Evolutionary conservation across 2,329 filamentous ascomycete species (phyloP).

Genomic region (Colletotrichum echinochloae): DNA sequence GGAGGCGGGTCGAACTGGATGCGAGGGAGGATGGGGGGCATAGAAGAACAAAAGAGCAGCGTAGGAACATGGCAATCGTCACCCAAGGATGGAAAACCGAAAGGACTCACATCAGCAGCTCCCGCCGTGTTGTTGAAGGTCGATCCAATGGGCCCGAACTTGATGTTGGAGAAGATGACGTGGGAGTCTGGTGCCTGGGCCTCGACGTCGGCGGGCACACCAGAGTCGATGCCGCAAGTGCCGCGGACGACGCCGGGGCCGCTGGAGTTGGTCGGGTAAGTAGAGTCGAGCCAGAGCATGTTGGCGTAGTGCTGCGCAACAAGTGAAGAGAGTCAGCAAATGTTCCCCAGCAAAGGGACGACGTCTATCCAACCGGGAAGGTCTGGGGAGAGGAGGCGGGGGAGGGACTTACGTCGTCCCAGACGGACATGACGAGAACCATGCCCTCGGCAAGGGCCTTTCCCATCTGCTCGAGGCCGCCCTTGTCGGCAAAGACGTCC

Average conservation of each 20-base stretch:
- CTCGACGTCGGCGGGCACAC: conserved; percentile 64
- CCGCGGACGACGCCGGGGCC: conserved; percentile 64
- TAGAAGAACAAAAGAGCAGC: too few relatives aligned
- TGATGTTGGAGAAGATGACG: conserved; percentile 66
- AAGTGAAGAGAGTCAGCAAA: not conserved
- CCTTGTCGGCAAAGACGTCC: conserved; percentile 64
- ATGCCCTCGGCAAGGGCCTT: conserved; percentile 56
- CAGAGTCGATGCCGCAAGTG: conserved; percentile 63
- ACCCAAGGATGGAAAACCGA: not conserved
- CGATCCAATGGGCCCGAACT: conserved; percentile 65
- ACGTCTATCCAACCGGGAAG: too few relatives aligned
- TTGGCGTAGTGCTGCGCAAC: conserved; percentile 63
- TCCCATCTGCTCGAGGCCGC: conserved; percentile 69
- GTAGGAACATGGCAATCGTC: too few relatives aligned
- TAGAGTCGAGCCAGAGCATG: conserved; percentile 82
- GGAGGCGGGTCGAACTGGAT: not conserved
- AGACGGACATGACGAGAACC: conserved; percentile 64
- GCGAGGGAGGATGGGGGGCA: too few relatives aligned
- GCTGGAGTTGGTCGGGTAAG: conserved; percentile 65
- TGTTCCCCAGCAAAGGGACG: not conserved
- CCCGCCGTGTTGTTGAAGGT: conserved; percentile 54
- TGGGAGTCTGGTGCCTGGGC: conserved; percentile 57
- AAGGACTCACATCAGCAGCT: conserved; percentile 21
- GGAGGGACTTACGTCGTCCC: conserved; percentile 65
- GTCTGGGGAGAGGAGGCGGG: not conserved